Conservation (phyloP, 345 rosid species). For the Isatis tinctoria region DNA sequence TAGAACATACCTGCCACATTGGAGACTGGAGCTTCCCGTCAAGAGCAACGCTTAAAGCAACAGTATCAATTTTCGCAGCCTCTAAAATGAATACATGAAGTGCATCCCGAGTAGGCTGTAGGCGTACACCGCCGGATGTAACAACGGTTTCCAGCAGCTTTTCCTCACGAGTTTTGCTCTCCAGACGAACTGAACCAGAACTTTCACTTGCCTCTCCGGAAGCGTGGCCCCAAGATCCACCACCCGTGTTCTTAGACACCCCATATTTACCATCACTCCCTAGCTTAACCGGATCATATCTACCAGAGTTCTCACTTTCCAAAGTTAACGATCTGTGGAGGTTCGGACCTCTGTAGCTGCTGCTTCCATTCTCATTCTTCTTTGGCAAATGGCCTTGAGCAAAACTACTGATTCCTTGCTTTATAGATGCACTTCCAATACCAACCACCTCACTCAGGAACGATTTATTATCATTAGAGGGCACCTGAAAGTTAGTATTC, state of each 20-base stretch:
- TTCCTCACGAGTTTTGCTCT: slow-evolving; percentile 77
- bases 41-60: slow-evolving; percentile 73
- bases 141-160: slow-evolving; percentile 87
- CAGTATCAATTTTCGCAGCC: slow-evolving; percentile 80
- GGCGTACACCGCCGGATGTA: slow-evolving; percentile 89
- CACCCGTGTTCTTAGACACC: slow-evolving; percentile 36
- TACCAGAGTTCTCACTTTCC: slow-evolving; percentile 57
- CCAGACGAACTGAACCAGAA: slow-evolving; percentile 45
- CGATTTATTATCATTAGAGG: slow-evolving; percentile 77
- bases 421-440: slow-evolving; percentile 92
- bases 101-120: slow-evolving; percentile 96
- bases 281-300: slow-evolving; percentile 68
- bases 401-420: slow-evolving; percentile 80
- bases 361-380: slow-evolving; percentile 78
- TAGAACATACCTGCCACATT: slow-evolving; percentile 78
- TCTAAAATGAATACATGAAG: slow-evolving; percentile 72
- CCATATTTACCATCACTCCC: slow-evolving; percentile 52
- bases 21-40: slow-evolving; percentile 85
- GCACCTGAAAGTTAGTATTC: slow-evolving; percentile 70
- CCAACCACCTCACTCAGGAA: slow-evolving; percentile 93
- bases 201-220: slow-evolving; percentile 48
- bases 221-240: slow-evolving; percentile 64
- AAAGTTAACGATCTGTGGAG: slow-evolving; percentile 84
- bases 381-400: slow-evolving; percentile 58
- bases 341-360: slow-evolving; percentile 66